Percentiles rank a stretch among this genome's conserved stretches.
phyloP scores from a whole-genome alignment of 2,329 filamentous ascomycete species.

The Colletotrichum phormii region DNA sequence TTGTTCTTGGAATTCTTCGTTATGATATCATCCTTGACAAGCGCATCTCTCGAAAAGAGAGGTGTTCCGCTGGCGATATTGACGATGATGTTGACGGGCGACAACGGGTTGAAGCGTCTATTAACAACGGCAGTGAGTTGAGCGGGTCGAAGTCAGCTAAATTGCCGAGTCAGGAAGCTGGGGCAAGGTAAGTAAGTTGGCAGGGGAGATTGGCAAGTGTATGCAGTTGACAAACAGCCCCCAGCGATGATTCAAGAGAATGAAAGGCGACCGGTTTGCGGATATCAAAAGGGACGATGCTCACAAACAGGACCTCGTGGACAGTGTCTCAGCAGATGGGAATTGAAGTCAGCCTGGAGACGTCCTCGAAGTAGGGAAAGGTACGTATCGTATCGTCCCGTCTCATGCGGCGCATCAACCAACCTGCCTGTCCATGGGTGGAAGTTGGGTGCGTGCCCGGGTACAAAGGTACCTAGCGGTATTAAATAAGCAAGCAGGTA shows the following conservation, averaged over 20 bases:
- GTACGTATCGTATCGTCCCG: constrained; percentile 19
- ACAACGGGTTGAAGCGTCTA: constrained; percentile 1
- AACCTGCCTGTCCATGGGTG: neutral
- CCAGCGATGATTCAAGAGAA: neutral
- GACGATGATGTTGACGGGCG: constrained; percentile 16
- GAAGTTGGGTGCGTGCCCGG: too few species aligned
- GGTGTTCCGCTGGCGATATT: neutral
- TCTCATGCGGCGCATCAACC: neutral
- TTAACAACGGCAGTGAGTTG: neutral
- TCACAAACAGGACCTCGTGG: constrained; percentile 17
- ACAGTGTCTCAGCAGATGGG: constrained; percentile 16
- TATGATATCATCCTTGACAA: constrained; percentile 27
- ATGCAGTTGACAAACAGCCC: constrained; percentile 8
- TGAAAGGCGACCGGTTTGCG: neutral
- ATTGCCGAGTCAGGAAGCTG: constrained; percentile 32
- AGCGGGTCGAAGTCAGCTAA: constrained; percentile 30
- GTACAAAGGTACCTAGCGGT: neutral
- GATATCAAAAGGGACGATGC: neutral
- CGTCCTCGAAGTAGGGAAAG: neutral
- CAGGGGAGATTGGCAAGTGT: constrained; percentile 24
- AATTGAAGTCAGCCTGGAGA: constrained; percentile 6
- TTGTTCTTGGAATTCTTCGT: constrained; percentile 3
- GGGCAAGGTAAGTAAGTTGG: constrained; percentile 5
- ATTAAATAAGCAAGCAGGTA: too few species aligned
- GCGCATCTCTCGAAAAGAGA: constrained; percentile 13